These are phyloP conservation scores for Pyrus pyrifolia DNA, from an alignment of 306 rosid species.

Conservation along the genomic window DNA sequence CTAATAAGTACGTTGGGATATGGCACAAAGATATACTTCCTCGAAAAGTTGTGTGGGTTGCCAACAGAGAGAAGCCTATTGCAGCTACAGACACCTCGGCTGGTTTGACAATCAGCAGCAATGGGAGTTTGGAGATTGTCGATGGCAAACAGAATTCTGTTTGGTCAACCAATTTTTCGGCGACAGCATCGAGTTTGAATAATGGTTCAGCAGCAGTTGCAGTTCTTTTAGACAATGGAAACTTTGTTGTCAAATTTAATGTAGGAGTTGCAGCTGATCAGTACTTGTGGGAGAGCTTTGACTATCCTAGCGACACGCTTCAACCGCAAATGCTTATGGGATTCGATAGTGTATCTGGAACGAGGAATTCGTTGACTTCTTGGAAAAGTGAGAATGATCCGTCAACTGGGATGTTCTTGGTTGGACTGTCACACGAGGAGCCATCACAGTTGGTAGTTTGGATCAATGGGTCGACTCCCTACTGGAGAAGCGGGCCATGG, in stretches of 20 bases:
- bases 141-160: slow-evolving; percentile 7
- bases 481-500: slow-evolving; percentile 60
- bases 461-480: slow-evolving; percentile 20
- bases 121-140: slow-evolving; percentile 25
- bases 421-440: slow-evolving; percentile 12
- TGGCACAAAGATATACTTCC: slow-evolving; percentile 27
- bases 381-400: slow-evolving; percentile 36
- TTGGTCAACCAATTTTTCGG: slow-evolving; percentile 24
- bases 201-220: slow-evolving; percentile 18
- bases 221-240: slow-evolving; percentile 28
- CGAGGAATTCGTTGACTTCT: slow-evolving; percentile 16
- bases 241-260: slow-evolving; percentile 1
- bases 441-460: slow-evolving; percentile 34
- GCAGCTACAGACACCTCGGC: not conserved
- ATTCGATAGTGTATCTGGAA: slow-evolving; percentile 20
- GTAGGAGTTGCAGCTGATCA: not conserved
- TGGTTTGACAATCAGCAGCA: slow-evolving; percentile 7
- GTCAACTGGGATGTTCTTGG: slow-evolving; percentile 26
- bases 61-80: not conserved
- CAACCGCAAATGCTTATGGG: slow-evolving; percentile 25
- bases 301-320: slow-evolving; percentile 26
- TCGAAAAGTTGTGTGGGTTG: slow-evolving; percentile 6
- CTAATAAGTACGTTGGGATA: slow-evolving; percentile 33
- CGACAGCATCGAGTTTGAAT: not conserved
- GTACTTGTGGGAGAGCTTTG: slow-evolving; percentile 31